Evolutionary conservation across 2,329 filamentous ascomycete species (phyloP).

Genomic region (Thelonectria discophora): DNA sequence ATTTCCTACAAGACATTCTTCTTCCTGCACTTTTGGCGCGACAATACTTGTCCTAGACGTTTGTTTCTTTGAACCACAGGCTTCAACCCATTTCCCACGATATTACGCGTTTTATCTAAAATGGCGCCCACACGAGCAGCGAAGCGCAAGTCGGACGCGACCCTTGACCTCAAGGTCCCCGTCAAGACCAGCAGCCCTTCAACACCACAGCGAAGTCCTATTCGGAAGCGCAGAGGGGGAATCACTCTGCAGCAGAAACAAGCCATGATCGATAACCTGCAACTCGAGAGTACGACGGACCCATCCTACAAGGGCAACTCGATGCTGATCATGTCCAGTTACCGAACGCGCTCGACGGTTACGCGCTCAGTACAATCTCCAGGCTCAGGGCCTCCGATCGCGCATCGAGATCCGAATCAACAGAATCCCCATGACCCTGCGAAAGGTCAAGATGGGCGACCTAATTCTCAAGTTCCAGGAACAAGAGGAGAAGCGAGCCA

Average conservation of each 20-base stretch:
- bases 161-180: slow-evolving; percentile 35
- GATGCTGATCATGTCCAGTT: slow-evolving; percentile 61
- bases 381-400: slow-evolving; percentile 84
- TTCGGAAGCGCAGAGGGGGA: slow-evolving; percentile 67
- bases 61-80: background rate
- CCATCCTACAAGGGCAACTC: slow-evolving; percentile 26
- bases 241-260: slow-evolving; percentile 81
- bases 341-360: slow-evolving; percentile 88
- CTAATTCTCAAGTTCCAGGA: slow-evolving; percentile 66
- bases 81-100: slow-evolving; percentile 24
- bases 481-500: slow-evolving; percentile 53
- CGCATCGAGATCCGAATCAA: slow-evolving; percentile 94
- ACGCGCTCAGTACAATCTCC: slow-evolving; percentile 86
- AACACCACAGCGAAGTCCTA: slow-evolving; percentile 64
- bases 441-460: slow-evolving; percentile 84
- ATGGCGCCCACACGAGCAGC: slow-evolving; percentile 59
- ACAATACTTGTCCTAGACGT: background rate
- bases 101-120: slow-evolving; percentile 31
- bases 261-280: slow-evolving; percentile 86
- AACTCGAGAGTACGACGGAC: slow-evolving; percentile 77
- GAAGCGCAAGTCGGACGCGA: slow-evolving; percentile 44
- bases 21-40: background rate
- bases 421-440: slow-evolving; percentile 82
- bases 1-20: slow-evolving; percentile 27
- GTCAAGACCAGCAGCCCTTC: slow-evolving; percentile 45